These are phyloP conservation scores for Aureobasidium sp. DNA, from an alignment of 2,329 filamentous ascomycete genomes.

Conservation along the genomic window DNA sequence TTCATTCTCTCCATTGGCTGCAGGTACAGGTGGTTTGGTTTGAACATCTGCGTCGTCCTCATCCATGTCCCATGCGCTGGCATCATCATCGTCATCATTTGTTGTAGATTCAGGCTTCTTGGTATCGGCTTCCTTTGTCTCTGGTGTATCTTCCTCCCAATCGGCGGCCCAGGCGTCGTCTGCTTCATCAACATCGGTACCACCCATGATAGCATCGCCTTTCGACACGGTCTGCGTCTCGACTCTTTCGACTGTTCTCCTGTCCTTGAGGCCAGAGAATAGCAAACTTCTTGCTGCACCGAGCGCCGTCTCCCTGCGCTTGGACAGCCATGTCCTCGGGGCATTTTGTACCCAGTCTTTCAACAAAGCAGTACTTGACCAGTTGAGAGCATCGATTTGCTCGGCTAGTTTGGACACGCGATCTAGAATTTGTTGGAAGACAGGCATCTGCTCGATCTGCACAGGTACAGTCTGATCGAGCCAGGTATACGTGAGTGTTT, in stretches of 20 bases:
- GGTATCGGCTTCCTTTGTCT: conserved; percentile 21
- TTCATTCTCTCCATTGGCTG: conserved; percentile 12
- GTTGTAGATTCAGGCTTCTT: conserved; percentile 17
- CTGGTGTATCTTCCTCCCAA: conserved; percentile 53
- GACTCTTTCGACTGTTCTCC: conserved; percentile 68
- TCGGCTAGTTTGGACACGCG: conserved; percentile 56
- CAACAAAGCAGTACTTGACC: conserved; percentile 51
- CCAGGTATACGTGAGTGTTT: conserved; percentile 63
- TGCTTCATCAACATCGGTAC: conserved; percentile 32
- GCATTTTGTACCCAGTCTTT: conserved; percentile 73
- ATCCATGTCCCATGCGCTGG: conserved; percentile 40
- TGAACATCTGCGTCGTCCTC: conserved; percentile 29
- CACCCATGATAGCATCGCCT: conserved; percentile 56
- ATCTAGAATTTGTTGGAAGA: conserved; percentile 63
- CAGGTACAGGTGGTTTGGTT: neutral
- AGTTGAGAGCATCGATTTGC: conserved; percentile 52
- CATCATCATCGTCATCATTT: conserved; percentile 34
- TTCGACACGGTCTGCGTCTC: conserved; percentile 73
- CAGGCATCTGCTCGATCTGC: conserved; percentile 59
- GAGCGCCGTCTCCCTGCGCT: conserved; percentile 70
- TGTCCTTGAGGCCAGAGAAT: conserved; percentile 54
- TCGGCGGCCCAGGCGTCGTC: conserved; percentile 65
- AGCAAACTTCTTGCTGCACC: conserved; percentile 64
- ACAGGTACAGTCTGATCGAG: conserved; percentile 68
- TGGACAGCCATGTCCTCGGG: conserved; percentile 75